phyloP scores from a whole-genome alignment of 179 eudicot species.

The Patellifolia procumbens region DNA sequence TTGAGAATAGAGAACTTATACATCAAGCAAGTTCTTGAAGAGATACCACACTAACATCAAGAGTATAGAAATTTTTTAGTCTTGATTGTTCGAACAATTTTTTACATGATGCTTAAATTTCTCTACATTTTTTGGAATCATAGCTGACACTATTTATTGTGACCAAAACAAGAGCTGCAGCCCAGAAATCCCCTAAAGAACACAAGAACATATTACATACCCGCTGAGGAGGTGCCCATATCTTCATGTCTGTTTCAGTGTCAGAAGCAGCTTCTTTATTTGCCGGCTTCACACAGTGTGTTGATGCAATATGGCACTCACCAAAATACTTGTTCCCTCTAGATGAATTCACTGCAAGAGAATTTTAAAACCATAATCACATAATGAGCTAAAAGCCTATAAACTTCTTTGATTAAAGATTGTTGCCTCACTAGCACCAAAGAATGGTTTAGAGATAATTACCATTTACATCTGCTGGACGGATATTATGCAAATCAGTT shows the following conservation, averaged over 20 bases:
- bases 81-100: neutral
- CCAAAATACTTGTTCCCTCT: conserved; percentile 62
- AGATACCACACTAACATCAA: neutral
- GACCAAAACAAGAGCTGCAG: neutral
- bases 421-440: conserved; percentile 1
- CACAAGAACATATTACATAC: conserved; percentile 38
- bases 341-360: conserved; percentile 53
- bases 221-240: conserved; percentile 58
- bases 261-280: conserved; percentile 59
- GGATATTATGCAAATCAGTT: conserved; percentile 61
- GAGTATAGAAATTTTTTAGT: neutral
- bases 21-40: too few species aligned
- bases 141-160: neutral
- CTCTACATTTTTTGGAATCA: neutral
- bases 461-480: conserved; percentile 65
- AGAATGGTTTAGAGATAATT: conserved; percentile 7
- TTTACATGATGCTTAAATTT: neutral
- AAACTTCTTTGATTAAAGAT: conserved; percentile 2
- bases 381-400: neutral
- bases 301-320: conserved; percentile 42
- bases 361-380: neutral
- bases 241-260: conserved; percentile 49
- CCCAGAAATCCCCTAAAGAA: neutral
- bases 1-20: too few species aligned
- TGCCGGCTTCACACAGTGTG: conserved; percentile 48